These are phyloP conservation scores for Tremellales sp. DNA, from an alignment of 1,284 basidiomycete genomes.

Conservation along the genomic window DNA sequence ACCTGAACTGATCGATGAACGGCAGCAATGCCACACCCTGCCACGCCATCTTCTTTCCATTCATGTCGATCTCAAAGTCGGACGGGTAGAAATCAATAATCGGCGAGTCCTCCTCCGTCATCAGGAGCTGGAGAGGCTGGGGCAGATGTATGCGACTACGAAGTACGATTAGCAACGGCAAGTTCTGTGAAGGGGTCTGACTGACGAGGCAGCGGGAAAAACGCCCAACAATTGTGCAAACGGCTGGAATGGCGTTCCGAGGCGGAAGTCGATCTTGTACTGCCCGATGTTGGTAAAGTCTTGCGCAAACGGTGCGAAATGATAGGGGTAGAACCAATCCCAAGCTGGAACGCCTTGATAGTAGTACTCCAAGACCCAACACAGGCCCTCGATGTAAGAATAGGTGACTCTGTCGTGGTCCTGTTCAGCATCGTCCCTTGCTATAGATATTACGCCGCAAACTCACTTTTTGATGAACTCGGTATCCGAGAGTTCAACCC, in stretches of 20 bases:
- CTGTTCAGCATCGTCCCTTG: not conserved
- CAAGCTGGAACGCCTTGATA: constrained; percentile 98
- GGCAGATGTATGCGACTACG: constrained; percentile 83
- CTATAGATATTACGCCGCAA: constrained; percentile 17
- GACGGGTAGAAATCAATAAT: constrained; percentile 95
- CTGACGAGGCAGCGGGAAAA: constrained; percentile 85
- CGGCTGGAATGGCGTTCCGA: constrained; percentile 88
- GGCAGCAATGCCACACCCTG: constrained; percentile 95
- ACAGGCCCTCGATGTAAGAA: constrained; percentile 86
- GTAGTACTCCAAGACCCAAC: constrained; percentile 97
- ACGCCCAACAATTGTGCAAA: constrained; percentile 99
- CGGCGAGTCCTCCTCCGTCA: constrained; percentile 81
- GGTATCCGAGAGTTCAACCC: constrained; percentile 64
- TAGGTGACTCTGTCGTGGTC: constrained; percentile 62
- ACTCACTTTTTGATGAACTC: constrained; percentile 72
- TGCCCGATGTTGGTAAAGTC: constrained; percentile 81
- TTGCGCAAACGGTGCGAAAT: constrained; percentile 96
- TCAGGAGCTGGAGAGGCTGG: constrained; percentile 75
- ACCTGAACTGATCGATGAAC: constrained; percentile 85
- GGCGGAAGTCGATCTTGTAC: constrained; percentile 64
- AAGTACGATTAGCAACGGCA: not conserved
- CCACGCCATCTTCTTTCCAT: constrained; percentile 99
- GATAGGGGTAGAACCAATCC: constrained; percentile 99
- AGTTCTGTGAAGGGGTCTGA: constrained; percentile 5
- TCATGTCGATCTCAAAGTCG: constrained; percentile 97